Percentiles rank a stretch among this genome's conserved stretches.
Conservation (phyloP, 495 filamentous ascomycete species). For the Viridothelium virens region DNA sequence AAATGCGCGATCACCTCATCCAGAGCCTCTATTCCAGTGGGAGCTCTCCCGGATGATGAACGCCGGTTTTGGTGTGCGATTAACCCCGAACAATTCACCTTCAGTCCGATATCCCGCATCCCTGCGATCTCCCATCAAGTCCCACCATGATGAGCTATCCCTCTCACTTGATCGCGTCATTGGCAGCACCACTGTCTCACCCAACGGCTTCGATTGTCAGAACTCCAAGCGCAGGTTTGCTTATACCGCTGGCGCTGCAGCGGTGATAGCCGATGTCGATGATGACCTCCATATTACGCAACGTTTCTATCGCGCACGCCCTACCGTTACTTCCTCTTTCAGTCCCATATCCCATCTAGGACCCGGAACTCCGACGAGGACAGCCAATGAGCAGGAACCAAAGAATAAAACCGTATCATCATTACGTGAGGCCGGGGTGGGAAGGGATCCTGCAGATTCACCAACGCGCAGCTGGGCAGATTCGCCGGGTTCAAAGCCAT, state of each 20-base stretch:
- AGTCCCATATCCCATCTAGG: conserved; percentile 41
- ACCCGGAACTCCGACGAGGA: conserved; percentile 53
- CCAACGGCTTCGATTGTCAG: conserved; percentile 78
- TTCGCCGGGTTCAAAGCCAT: conserved; percentile 56
- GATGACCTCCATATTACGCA: conserved; percentile 64
- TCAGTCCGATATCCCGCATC: conserved; percentile 12
- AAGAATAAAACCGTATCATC: conserved; percentile 49
- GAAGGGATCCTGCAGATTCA: conserved; percentile 32
- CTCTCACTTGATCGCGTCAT: conserved; percentile 76
- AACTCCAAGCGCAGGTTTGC: conserved; percentile 66
- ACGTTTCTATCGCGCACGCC: conserved; percentile 82
- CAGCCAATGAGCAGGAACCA: conserved; percentile 26
- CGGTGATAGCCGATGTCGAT: conserved; percentile 76
- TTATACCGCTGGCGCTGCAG: conserved; percentile 87
- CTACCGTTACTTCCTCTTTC: conserved; percentile 63
- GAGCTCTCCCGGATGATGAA: conserved; percentile 10
- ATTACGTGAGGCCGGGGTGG: conserved; percentile 49
- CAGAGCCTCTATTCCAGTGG: conserved; percentile 1
- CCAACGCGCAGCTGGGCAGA: conserved; percentile 49
- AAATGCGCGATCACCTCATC: background rate
- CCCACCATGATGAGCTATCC: conserved; percentile 40
- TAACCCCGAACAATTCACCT: conserved; percentile 5
- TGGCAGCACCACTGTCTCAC: conserved; percentile 75
- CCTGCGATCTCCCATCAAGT: conserved; percentile 52
- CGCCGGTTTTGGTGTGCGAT: background rate